Evolutionary conservation across 2,329 filamentous ascomycete species (phyloP).

Genomic region (Curvularia hawaiiensis): DNA sequence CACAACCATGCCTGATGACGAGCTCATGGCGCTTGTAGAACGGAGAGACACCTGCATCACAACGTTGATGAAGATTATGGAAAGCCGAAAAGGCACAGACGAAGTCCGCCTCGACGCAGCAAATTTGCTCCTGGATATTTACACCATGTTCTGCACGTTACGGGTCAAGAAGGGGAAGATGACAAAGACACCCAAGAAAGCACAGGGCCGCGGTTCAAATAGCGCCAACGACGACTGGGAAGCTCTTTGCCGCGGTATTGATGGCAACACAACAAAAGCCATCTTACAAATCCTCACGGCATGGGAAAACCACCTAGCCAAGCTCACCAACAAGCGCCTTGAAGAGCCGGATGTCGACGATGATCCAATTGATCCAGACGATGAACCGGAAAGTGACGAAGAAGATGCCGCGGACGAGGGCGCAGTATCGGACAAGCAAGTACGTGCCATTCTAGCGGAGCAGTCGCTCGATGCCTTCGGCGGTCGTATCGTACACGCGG

Average conservation of each 20-base stretch:
- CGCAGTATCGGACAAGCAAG: slow-evolving; percentile 57
- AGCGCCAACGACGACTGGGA: slow-evolving; percentile 54
- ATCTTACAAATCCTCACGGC: slow-evolving; percentile 78
- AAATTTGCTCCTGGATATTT: slow-evolving; percentile 79
- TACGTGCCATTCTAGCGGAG: slow-evolving; percentile 77
- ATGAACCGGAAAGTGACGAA: slow-evolving; percentile 65
- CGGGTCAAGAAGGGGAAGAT: slow-evolving; percentile 53
- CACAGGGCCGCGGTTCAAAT: slow-evolving; percentile 26
- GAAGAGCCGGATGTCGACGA: slow-evolving; percentile 67
- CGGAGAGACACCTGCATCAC: slow-evolving; percentile 59
- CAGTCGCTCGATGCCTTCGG: slow-evolving; percentile 85
- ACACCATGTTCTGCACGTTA: slow-evolving; percentile 78
- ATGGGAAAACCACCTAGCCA: slow-evolving; percentile 69
- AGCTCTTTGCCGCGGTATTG: slow-evolving; percentile 72
- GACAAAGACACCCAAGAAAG: slow-evolving; percentile 40
- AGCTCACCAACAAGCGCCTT: slow-evolving; percentile 41
- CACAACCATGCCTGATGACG: slow-evolving; percentile 58
- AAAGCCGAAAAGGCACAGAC: slow-evolving; percentile 67
- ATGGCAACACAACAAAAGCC: slow-evolving; percentile 64
- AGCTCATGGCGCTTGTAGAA: slow-evolving; percentile 62
- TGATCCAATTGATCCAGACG: slow-evolving; percentile 69
- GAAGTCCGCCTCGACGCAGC: slow-evolving; percentile 77
- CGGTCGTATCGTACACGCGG: slow-evolving; percentile 80
- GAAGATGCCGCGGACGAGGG: slow-evolving; percentile 54
- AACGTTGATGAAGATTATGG: slow-evolving; percentile 57